Conservation (phyloP, 1,139 yeast species). For the Scheffersomyces parashehatae region DNA sequence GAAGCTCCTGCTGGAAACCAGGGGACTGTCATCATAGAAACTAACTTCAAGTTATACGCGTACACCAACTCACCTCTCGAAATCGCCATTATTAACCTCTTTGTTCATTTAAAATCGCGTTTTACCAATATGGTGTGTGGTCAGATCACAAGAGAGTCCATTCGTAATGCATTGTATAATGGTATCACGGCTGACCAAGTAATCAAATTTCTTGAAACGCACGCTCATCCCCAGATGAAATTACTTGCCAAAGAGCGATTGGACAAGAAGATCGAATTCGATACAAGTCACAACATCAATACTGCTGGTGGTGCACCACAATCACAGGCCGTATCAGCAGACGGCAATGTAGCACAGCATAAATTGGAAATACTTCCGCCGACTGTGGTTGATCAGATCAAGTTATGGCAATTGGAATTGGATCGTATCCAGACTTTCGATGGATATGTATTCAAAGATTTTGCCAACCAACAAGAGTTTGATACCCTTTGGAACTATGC, state of each 20-base stretch:
- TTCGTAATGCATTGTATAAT: conserved; percentile 75
- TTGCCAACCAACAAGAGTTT: conserved; percentile 74
- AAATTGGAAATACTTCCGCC: conserved; percentile 78
- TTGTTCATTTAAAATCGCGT: conserved; percentile 80
- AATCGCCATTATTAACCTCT: conserved; percentile 85
- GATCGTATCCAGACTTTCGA: conserved; percentile 88
- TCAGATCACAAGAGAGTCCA: conserved; percentile 87
- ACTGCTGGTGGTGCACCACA: conserved; percentile 49
- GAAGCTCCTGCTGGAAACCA: conserved; percentile 20
- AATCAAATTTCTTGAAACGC: conserved; percentile 82
- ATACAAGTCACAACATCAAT: conserved; percentile 55
- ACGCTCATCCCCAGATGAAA: conserved; percentile 93
- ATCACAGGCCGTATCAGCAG: conserved; percentile 25
- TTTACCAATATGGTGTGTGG: conserved; percentile 94
- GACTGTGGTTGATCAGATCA: conserved; percentile 92
- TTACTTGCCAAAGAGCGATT: conserved; percentile 65
- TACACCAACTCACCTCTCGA: conserved; percentile 95
- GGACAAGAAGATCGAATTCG: conserved; percentile 67
- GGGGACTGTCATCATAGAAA: conserved; percentile 85
- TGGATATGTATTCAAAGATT: conserved; percentile 88
- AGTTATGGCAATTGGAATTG: conserved; percentile 92
- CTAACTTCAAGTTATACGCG: conserved; percentile 90
- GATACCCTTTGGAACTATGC: conserved; percentile 76
- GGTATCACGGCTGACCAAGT: conserved; percentile 97
- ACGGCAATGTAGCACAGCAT: conserved; percentile 37